A percentile compares a stretch with the other conserved stretches of the same genome.
phyloP scores from a whole-genome alignment of 2,329 filamentous ascomycete genomes.

The Aureobasidium sp. region DNA sequence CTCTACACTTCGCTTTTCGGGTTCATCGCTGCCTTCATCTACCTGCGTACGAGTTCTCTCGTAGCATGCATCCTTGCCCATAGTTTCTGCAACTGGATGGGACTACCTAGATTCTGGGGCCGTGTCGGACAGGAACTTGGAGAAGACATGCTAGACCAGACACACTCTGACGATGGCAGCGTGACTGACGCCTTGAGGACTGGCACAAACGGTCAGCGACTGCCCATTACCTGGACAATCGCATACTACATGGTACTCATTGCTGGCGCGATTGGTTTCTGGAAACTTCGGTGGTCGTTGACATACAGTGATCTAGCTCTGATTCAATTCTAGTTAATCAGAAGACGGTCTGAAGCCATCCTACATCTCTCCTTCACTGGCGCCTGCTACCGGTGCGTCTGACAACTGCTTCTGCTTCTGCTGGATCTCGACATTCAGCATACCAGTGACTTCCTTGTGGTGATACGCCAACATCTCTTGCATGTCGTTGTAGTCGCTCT shows the following conservation, averaged over 20 bases:
- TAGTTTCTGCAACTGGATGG: slow-evolving; percentile 86
- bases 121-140: slow-evolving; percentile 50
- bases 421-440: slow-evolving; percentile 36
- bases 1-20: slow-evolving; percentile 88
- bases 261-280: slow-evolving; percentile 64
- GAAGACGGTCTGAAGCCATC: neutral
- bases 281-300: slow-evolving; percentile 59
- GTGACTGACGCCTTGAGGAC: slow-evolving; percentile 24
- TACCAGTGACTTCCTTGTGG: slow-evolving; percentile 40
- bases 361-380: neutral
- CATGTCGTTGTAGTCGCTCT: slow-evolving; percentile 38
- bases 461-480: slow-evolving; percentile 51
- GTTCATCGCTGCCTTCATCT: slow-evolving; percentile 85
- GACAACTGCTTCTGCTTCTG: slow-evolving; percentile 26
- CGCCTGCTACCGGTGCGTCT: neutral
- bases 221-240: slow-evolving; percentile 57
- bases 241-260: slow-evolving; percentile 73
- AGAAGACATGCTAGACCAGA: slow-evolving; percentile 18
- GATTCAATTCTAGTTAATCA: neutral
- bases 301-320: slow-evolving; percentile 49
- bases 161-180: slow-evolving; percentile 12
- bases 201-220: slow-evolving; percentile 22
- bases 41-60: slow-evolving; percentile 74
- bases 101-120: slow-evolving; percentile 80
- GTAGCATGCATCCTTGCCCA: slow-evolving; percentile 69